Percentiles rank a stretch among this genome's conserved stretches.
Conservation (phyloP, 345 rosid species). For the Boechera divaricarpa region DNA sequence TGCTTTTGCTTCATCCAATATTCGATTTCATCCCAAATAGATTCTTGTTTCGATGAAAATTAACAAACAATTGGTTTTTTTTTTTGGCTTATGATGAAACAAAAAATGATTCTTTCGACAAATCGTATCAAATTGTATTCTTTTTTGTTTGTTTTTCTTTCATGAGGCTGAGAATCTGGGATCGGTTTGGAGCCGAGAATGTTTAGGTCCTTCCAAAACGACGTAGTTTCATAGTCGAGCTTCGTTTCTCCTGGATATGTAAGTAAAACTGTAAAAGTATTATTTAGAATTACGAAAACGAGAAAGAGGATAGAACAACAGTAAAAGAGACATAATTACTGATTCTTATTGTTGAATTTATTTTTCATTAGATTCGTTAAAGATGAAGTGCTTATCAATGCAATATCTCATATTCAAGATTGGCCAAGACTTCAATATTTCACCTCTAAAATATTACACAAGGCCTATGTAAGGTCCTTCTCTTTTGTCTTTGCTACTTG, state of each 20-base stretch:
- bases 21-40: conserved; percentile 10
- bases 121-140: conserved; percentile 11
- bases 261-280: background rate
- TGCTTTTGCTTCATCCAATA: conserved; percentile 36
- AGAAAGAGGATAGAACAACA: background rate
- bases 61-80: background rate
- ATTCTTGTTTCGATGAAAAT: background rate
- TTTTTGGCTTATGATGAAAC: background rate
- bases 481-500: too few species aligned
- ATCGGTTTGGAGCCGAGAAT: conserved; percentile 13
- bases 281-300: background rate
- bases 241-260: background rate
- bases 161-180: conserved; percentile 6
- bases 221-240: background rate
- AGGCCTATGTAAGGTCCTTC: too few species aligned
- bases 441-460: too few species aligned
- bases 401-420: too few species aligned
- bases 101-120: background rate
- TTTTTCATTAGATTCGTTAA: too few species aligned
- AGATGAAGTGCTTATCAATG: too few species aligned
- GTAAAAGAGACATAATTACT: background rate
- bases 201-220: conserved; percentile 1
- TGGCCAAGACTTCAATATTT: too few species aligned
- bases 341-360: too few species aligned
- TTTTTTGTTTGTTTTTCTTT: background rate